These are phyloP conservation scores for Claviceps quebecensis DNA, from an alignment of 2,329 filamentous ascomycete genomes.

Conservation along the genomic window DNA sequence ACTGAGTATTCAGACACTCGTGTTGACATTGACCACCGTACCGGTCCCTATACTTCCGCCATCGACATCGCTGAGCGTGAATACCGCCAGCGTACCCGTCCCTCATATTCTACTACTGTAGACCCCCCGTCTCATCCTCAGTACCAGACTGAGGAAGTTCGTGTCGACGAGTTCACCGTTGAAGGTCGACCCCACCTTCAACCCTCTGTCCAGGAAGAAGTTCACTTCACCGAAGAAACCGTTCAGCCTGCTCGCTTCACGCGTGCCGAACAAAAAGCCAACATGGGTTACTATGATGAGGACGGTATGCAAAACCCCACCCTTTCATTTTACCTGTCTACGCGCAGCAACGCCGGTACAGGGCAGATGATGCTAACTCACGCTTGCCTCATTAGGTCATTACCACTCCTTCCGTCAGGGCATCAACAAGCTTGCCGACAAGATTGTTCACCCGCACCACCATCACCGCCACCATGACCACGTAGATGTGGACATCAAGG, in stretches of 20 bases:
- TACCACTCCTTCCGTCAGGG: slow-evolving; percentile 45
- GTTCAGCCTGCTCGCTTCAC: slow-evolving; percentile 38
- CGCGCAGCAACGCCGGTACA: slow-evolving; percentile 3
- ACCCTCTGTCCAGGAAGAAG: slow-evolving; percentile 39
- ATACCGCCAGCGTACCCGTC: slow-evolving; percentile 48
- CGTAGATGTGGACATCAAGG: slow-evolving; percentile 31
- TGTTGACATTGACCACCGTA: slow-evolving; percentile 47
- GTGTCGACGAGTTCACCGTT: slow-evolving; percentile 24
- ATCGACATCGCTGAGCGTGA: slow-evolving; percentile 53
- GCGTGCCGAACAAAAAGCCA: slow-evolving; percentile 31
- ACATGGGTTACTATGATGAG: slow-evolving; percentile 55
- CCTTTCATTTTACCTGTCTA: background rate
- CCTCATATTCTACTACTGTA: slow-evolving; percentile 27
- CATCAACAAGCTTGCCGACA: slow-evolving; percentile 43
- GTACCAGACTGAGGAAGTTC: slow-evolving; percentile 16
- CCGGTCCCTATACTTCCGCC: slow-evolving; percentile 32
- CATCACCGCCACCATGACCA: slow-evolving; percentile 31
- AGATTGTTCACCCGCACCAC: slow-evolving; percentile 32
- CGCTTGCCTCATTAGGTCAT: slow-evolving; percentile 28
- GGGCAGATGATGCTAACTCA: slow-evolving; percentile 6
- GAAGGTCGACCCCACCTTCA: slow-evolving; percentile 19
- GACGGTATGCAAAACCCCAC: slow-evolving; percentile 31
- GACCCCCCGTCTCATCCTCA: slow-evolving; percentile 20
- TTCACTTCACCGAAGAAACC: slow-evolving; percentile 52
- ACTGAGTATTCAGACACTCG: slow-evolving; percentile 46